A percentile compares a stretch with the other conserved stretches of the same genome.
These are phyloP conservation scores for Haplosporangium sp. DNA, from an alignment of 371 early-diverging fungal species.

Conservation along the genomic window DNA sequence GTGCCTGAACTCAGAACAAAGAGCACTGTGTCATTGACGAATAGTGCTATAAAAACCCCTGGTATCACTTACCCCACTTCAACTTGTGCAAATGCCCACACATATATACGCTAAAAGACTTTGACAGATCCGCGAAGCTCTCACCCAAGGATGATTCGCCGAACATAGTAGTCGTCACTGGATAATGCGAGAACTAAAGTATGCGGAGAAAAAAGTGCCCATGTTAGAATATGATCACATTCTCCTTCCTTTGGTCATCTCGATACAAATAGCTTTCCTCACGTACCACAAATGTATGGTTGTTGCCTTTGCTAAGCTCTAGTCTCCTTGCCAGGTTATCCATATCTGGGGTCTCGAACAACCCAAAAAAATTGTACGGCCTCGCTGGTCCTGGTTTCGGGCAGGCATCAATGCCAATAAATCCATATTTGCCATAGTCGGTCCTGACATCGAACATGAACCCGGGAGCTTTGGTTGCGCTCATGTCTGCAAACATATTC, in stretches of 20 bases:
- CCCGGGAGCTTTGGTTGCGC: constrained; percentile 66
- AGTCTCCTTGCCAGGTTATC: constrained; percentile 69
- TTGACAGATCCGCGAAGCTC: constrained; percentile 71
- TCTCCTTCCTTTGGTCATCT: too few species aligned
- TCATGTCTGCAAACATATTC: constrained; percentile 73
- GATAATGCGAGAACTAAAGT: constrained; percentile 82
- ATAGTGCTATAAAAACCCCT: neutral
- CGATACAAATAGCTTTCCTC: too few species aligned
- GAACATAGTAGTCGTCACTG: constrained; percentile 81
- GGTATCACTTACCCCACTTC: constrained; percentile 60
- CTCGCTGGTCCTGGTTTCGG: constrained; percentile 83
- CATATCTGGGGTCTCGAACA: constrained; percentile 80
- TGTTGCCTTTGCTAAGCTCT: constrained; percentile 52
- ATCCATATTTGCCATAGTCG: constrained; percentile 79
- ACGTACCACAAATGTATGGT: constrained; percentile 78
- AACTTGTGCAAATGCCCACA: constrained; percentile 92
- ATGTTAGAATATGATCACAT: too few species aligned
- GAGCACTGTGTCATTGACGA: neutral
- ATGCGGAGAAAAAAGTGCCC: neutral
- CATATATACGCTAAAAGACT: constrained; percentile 76
- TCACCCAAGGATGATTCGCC: constrained; percentile 72
- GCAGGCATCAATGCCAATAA: constrained; percentile 89
- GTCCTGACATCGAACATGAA: constrained; percentile 70
- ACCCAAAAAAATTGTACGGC: constrained; percentile 93
- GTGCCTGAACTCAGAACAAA: too few species aligned